Evolutionary conservation across 2,329 filamentous ascomycete genomes (phyloP).

Genomic region (Teratosphaeria zuluensis): DNA sequence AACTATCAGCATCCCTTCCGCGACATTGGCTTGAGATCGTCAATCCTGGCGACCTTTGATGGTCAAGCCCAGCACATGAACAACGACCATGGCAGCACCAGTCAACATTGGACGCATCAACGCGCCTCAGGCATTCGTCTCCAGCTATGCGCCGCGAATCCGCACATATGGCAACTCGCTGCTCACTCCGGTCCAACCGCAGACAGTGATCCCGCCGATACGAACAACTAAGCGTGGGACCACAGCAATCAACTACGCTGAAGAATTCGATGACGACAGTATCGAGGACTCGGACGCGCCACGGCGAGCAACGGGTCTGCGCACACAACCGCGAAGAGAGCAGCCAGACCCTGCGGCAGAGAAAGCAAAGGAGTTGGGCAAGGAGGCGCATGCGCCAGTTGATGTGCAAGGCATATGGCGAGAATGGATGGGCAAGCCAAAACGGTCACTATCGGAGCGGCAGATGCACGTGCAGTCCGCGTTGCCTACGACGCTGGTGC

Average conservation of each 20-base stretch:
- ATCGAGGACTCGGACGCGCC: constrained; percentile 66
- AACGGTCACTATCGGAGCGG: constrained; percentile 43
- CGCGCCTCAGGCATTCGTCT: constrained; percentile 77
- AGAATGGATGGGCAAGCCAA: constrained; percentile 82
- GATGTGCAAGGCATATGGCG: constrained; percentile 84
- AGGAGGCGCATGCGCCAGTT: constrained; percentile 69
- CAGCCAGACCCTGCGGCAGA: constrained; percentile 51
- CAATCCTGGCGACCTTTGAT: constrained; percentile 5
- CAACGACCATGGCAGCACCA: constrained; percentile 9
- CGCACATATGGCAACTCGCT: constrained; percentile 88
- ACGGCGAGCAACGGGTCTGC: constrained; percentile 62
- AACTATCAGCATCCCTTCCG: constrained; percentile 5
- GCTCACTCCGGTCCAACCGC: constrained; percentile 71
- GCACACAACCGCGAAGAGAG: constrained; percentile 60
- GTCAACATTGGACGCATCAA: constrained; percentile 31
- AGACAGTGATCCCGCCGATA: constrained; percentile 55
- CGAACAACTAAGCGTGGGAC: constrained; percentile 96
- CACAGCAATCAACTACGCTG: constrained; percentile 93
- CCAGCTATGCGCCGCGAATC: constrained; percentile 82
- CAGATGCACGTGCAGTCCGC: constrained; percentile 58
- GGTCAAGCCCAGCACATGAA: constrained; percentile 5
- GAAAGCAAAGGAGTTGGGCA: constrained; percentile 63
- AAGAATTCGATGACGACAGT: constrained; percentile 85
- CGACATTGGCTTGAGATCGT: constrained; percentile 1
- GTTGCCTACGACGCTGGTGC: constrained; percentile 81